Evolutionary conservation across 192 early-diverging fungal genomes (phyloP).

Genomic region (Coemansia sp.): DNA sequence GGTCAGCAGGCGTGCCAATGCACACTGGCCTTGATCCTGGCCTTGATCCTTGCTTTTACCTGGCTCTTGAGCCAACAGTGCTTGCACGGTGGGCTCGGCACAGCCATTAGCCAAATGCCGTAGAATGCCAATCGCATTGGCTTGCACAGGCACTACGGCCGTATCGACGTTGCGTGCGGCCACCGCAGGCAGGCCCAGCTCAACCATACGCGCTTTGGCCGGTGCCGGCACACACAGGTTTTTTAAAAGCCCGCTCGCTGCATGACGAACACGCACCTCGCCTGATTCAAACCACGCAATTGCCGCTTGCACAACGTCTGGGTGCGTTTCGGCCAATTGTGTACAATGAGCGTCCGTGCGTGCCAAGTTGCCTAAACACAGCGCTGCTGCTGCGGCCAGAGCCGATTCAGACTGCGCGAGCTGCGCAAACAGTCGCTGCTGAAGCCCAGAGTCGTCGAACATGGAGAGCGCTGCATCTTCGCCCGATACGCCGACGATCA

Average conservation of each 20-base stretch:
- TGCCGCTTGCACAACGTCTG: conserved; percentile 44
- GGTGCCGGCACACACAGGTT: conserved; percentile 63
- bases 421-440: conserved; percentile 14
- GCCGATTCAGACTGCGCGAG: conserved; percentile 9
- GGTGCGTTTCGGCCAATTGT: conserved; percentile 59
- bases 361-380: conserved; percentile 72
- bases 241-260: conserved; percentile 64
- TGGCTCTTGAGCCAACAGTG: conserved; percentile 1
- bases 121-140: conserved; percentile 45
- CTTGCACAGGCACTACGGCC: conserved; percentile 48
- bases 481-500: conserved; percentile 39
- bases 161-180: conserved; percentile 23
- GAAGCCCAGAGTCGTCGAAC: conserved; percentile 23
- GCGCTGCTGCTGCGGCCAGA: conserved; percentile 55
- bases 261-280: conserved; percentile 56
- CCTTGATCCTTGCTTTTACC: background rate
- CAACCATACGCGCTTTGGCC: conserved; percentile 18
- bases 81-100: conserved; percentile 3
- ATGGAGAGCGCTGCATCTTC: conserved; percentile 40
- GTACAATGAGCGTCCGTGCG: conserved; percentile 67
- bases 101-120: conserved; percentile 22
- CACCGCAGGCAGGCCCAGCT: conserved; percentile 18
- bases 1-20: conserved; percentile 20
- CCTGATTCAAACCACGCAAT: conserved; percentile 51
- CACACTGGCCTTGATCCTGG: background rate